These are phyloP conservation scores for Hypoxylon subgilvum DNA, from an alignment of 495 filamentous ascomycete species.

Conservation along the genomic window DNA sequence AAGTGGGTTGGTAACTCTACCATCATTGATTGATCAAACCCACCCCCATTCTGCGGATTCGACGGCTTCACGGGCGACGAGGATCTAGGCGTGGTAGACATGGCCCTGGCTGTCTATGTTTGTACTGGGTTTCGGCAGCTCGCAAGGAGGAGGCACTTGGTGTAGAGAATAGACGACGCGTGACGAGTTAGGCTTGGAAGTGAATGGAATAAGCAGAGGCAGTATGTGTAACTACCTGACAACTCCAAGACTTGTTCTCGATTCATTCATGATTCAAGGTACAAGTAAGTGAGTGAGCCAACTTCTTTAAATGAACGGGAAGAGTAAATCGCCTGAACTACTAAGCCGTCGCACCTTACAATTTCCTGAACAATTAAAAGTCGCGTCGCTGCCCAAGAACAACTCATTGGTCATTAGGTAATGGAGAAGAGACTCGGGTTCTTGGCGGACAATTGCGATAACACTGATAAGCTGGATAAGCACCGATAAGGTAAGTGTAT, in stretches of 20 bases:
- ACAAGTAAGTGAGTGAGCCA: neutral
- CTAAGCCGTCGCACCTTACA: neutral
- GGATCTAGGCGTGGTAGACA: conserved; percentile 42
- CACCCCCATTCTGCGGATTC: conserved; percentile 23
- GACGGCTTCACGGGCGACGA: conserved; percentile 29
- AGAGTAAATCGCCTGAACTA: too few relatives aligned
- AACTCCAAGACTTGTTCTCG: conserved; percentile 1
- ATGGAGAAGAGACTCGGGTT: conserved; percentile 1
- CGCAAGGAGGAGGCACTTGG: neutral
- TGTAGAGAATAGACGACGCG: conserved; percentile 30
- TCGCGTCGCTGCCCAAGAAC: conserved; percentile 37
- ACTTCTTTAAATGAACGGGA: neutral
- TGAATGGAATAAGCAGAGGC: conserved; percentile 11
- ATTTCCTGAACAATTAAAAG: conserved; percentile 12
- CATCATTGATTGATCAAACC: conserved; percentile 42
- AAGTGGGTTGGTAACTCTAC: conserved; percentile 40
- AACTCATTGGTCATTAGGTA: neutral
- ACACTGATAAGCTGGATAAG: conserved; percentile 24
- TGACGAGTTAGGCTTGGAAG: conserved; percentile 21
- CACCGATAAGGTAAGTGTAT: conserved; percentile 18
- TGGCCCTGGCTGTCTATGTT: conserved; percentile 1
- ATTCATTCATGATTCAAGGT: conserved; percentile 11
- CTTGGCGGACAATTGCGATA: conserved; percentile 2
- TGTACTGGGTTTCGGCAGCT: neutral
- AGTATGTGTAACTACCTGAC: conserved; percentile 13